Evolutionary conservation across 2,329 filamentous ascomycete genomes (phyloP).

Genomic region (Ceratocystis harringtonii): DNA sequence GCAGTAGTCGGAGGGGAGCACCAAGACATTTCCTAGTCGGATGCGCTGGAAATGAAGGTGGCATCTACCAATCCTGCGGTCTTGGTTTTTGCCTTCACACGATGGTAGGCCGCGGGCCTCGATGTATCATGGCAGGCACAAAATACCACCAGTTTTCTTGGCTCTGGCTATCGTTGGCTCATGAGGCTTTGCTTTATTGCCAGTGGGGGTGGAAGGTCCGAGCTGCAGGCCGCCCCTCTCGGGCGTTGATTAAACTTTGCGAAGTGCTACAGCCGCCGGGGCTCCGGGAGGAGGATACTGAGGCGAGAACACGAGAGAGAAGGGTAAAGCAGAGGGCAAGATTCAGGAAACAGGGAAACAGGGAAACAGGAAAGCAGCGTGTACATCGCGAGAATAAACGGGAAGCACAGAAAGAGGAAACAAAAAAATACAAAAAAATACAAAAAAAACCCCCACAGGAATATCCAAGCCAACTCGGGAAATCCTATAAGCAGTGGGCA

Average conservation of each 20-base stretch:
- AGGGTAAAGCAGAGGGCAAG: neutral
- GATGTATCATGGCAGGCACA: neutral
- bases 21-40: neutral
- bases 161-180: neutral
- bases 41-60: neutral
- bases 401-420: neutral
- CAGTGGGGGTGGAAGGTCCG: neutral
- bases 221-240: neutral
- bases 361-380: neutral
- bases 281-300: neutral
- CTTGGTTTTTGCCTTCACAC: neutral
- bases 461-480: too few species aligned
- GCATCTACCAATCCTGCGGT: neutral
- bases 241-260: neutral
- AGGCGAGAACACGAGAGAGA: neutral
- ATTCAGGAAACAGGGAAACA: neutral
- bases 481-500: too few species aligned
- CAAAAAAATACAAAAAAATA: too few species aligned
- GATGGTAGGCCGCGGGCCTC: neutral
- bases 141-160: neutral
- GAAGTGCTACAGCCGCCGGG: neutral
- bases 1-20: neutral
- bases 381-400: neutral
- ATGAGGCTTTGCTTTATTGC: neutral
- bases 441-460: too few species aligned